Percentiles rank a stretch among this genome's conserved stretches.
phyloP scores from a whole-genome alignment of 495 filamentous ascomycete genomes.

The Xylaria curta region DNA sequence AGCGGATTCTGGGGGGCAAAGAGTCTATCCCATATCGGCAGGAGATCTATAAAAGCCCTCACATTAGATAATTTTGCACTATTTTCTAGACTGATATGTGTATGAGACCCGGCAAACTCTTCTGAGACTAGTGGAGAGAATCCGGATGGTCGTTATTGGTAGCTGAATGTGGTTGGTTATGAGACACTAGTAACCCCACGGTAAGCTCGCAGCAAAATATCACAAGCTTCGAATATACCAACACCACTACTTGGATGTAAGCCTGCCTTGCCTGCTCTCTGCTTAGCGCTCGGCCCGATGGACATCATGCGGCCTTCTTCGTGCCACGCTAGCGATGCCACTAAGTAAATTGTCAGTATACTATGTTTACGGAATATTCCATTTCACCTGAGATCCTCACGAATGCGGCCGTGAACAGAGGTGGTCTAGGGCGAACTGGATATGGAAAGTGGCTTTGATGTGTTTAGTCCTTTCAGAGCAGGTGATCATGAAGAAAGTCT shows the following conservation, averaged over 20 bases:
- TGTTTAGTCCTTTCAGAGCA: neutral
- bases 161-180: neutral
- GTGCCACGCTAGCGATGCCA: conserved; percentile 8
- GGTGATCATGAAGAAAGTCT: neutral
- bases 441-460: conserved; percentile 16
- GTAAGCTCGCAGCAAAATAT: neutral
- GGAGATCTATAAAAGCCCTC: conserved; percentile 11
- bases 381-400: neutral
- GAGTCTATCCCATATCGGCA: conserved; percentile 20
- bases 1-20: conserved; percentile 18
- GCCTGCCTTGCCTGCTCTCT: neutral
- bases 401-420: neutral
- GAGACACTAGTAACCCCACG: conserved; percentile 10
- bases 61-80: neutral
- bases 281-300: conserved; percentile 10
- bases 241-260: neutral
- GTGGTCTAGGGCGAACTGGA: neutral
- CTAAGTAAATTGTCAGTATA: conserved; percentile 1
- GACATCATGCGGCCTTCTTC: conserved; percentile 3
- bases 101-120: neutral
- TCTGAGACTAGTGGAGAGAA: conserved; percentile 1
- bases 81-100: neutral
- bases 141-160: neutral
- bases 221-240: conserved; percentile 2
- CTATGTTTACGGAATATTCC: conserved; percentile 1